A percentile compares a stretch with the other conserved stretches of the same genome.
Conservation (phyloP, 441 rosid species). For the Erodium texanum region DNA sequence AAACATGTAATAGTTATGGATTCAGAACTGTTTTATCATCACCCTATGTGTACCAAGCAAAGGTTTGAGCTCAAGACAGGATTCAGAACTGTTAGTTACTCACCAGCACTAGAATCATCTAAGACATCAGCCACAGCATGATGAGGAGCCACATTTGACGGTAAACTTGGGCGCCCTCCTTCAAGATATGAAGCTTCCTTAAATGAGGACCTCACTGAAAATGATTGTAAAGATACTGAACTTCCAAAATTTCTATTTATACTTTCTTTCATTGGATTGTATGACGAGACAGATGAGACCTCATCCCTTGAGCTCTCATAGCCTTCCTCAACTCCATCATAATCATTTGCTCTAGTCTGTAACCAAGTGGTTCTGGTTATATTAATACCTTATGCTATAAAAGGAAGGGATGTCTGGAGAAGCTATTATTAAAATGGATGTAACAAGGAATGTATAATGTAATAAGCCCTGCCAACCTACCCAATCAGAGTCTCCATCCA, state of each 20-base stretch:
- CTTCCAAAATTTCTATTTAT: slow-evolving; percentile 60
- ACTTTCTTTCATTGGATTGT: slow-evolving; percentile 51
- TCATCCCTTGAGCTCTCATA: slow-evolving; percentile 93
- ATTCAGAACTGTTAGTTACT: slow-evolving; percentile 3
- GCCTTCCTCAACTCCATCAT: slow-evolving; percentile 70
- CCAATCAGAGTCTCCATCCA: slow-evolving; percentile 98
- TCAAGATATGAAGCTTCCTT: slow-evolving; percentile 47
- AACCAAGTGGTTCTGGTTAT: background rate
- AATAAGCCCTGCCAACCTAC: slow-evolving; percentile 38
- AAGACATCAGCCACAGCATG: slow-evolving; percentile 63
- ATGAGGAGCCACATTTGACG: slow-evolving; percentile 50
- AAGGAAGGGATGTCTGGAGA: slow-evolving; percentile 4
- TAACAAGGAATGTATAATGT: background rate
- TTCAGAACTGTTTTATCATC: background rate
- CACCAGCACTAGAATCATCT: slow-evolving; percentile 54
- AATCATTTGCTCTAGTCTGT: slow-evolving; percentile 76
- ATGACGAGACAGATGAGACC: slow-evolving; percentile 76
- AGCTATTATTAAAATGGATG: background rate
- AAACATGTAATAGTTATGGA: slow-evolving; percentile 3
- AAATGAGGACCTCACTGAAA: slow-evolving; percentile 57
- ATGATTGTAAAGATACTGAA: slow-evolving; percentile 64
- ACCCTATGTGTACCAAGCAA: too few relatives aligned
- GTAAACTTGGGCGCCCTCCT: slow-evolving; percentile 46
- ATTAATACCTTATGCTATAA: slow-evolving; percentile 6
- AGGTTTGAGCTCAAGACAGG: too few relatives aligned